Evolutionary conservation across 2,329 filamentous ascomycete genomes (phyloP).

Genomic region (Thielaviopsis ethacetica): DNA sequence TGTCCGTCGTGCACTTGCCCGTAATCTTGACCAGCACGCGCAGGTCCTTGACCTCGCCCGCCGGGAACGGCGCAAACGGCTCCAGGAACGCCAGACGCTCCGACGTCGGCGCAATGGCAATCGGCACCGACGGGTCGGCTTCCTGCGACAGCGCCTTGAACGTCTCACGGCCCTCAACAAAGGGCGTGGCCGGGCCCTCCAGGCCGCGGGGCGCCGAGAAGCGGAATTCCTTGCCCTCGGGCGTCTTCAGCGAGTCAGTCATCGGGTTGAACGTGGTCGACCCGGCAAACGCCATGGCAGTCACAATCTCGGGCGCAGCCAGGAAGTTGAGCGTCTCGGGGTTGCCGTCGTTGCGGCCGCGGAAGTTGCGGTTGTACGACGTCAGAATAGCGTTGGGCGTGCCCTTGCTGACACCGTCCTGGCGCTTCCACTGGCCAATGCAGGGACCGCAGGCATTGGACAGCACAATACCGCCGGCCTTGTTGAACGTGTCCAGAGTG

Average conservation of each 20-base stretch:
- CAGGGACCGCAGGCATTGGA: slow-evolving; percentile 92
- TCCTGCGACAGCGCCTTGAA: slow-evolving; percentile 58
- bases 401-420: slow-evolving; percentile 69
- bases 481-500: slow-evolving; percentile 70
- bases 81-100: slow-evolving; percentile 81
- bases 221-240: slow-evolving; percentile 66
- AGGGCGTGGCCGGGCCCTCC: slow-evolving; percentile 45
- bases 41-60: slow-evolving; percentile 55
- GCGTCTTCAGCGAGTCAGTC: slow-evolving; percentile 67
- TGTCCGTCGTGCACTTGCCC: slow-evolving; percentile 97
- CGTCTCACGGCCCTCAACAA: slow-evolving; percentile 59
- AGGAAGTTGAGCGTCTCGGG: slow-evolving; percentile 97
- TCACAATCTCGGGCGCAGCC: slow-evolving; percentile 90
- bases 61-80: slow-evolving; percentile 73
- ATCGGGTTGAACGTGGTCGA: slow-evolving; percentile 91
- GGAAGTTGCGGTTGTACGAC: slow-evolving; percentile 98
- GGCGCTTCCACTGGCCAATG: slow-evolving; percentile 89
- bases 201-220: slow-evolving; percentile 66
- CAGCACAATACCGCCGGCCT: slow-evolving; percentile 74
- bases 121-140: slow-evolving; percentile 52
- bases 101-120: slow-evolving; percentile 75
- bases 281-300: slow-evolving; percentile 86
- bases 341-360: slow-evolving; percentile 92
- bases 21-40: slow-evolving; percentile 90
- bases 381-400: slow-evolving; percentile 87